phyloP scores from a whole-genome alignment of 495 filamentous ascomycete species.

The Penicillium diatomitis region DNA sequence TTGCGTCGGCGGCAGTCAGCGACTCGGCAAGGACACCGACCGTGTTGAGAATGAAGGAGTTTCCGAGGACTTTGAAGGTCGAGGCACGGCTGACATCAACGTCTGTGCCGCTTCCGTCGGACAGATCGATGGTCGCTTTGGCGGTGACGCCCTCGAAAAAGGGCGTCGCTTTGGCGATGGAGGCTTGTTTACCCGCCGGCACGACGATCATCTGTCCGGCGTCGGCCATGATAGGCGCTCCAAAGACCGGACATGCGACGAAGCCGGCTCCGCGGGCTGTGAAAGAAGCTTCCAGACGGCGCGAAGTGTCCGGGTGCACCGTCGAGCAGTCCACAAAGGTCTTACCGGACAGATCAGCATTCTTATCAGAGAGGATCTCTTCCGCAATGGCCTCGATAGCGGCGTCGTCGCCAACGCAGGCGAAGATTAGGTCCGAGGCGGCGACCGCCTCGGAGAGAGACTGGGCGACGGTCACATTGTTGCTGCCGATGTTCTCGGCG shows the following conservation, averaged over 20 bases:
- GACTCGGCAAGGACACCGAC: slow-evolving; percentile 71
- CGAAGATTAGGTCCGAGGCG: slow-evolving; percentile 71
- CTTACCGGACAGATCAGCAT: slow-evolving; percentile 33
- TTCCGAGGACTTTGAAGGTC: slow-evolving; percentile 71
- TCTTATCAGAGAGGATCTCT: slow-evolving; percentile 31
- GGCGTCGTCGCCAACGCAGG: slow-evolving; percentile 70
- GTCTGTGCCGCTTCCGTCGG: slow-evolving; percentile 12
- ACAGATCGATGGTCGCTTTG: slow-evolving; percentile 53
- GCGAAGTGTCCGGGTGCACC: slow-evolving; percentile 75
- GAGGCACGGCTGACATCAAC: slow-evolving; percentile 26
- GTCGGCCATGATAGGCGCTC: slow-evolving; percentile 71
- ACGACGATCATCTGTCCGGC: slow-evolving; percentile 67
- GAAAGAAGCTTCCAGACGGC: slow-evolving; percentile 47
- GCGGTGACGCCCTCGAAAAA: slow-evolving; percentile 76
- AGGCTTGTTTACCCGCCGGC: slow-evolving; percentile 54
- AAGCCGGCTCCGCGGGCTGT: slow-evolving; percentile 55
- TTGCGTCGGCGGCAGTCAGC: slow-evolving; percentile 69
- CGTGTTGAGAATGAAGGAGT: slow-evolving; percentile 79
- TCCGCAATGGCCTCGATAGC: slow-evolving; percentile 51
- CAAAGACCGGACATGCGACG: slow-evolving; percentile 75
- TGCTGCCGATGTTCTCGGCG: slow-evolving; percentile 43
- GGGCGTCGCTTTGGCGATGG: slow-evolving; percentile 56
- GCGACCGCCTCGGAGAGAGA: slow-evolving; percentile 57
- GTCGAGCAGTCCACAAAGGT: slow-evolving; percentile 76
- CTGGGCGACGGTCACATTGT: slow-evolving; percentile 46